phyloP scores from a whole-genome alignment of 2,329 filamentous ascomycete species.

The Aspergillus quadrilineatus region DNA sequence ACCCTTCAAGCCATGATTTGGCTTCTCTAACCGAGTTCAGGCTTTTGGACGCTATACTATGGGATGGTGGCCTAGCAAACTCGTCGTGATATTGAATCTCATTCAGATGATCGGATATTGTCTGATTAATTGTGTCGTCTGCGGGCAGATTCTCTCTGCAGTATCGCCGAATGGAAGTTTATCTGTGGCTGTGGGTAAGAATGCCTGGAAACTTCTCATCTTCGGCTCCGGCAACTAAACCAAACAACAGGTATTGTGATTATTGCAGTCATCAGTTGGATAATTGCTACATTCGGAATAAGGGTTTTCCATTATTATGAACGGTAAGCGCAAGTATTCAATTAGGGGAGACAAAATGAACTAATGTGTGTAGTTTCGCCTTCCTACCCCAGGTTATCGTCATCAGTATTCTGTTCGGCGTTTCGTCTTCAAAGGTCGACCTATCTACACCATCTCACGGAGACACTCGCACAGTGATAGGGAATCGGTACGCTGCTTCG shows the following conservation, averaged over 20 bases:
- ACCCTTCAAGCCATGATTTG: neutral
- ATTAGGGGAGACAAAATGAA: neutral
- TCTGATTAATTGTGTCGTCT: conserved; percentile 64
- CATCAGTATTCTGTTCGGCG: conserved; percentile 61
- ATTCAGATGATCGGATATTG: conserved; percentile 63
- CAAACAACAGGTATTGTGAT: conserved; percentile 55
- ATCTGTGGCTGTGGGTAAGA: conserved; percentile 60
- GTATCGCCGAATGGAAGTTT: conserved; percentile 59
- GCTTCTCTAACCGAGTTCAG: conserved; percentile 25
- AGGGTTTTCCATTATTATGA: conserved; percentile 68
- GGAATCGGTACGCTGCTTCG: conserved; percentile 36
- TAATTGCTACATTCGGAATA: conserved; percentile 67
- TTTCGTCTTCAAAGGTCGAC: conserved; percentile 62
- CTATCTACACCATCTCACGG: conserved; percentile 51
- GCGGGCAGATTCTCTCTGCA: conserved; percentile 67
- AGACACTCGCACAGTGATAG: conserved; percentile 53
- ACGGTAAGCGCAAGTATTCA: conserved; percentile 41
- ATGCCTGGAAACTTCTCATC: neutral
- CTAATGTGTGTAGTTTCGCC: conserved; percentile 50
- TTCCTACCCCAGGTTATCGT: conserved; percentile 64
- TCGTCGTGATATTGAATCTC: conserved; percentile 63
- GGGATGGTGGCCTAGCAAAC: conserved; percentile 65
- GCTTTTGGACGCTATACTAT: conserved; percentile 61
- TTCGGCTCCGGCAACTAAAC: conserved; percentile 10
- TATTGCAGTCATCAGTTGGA: conserved; percentile 61